These are phyloP conservation scores for Jimgerdemannia flammicorona DNA, from an alignment of 192 early-diverging fungal species.

Conservation along the genomic window DNA sequence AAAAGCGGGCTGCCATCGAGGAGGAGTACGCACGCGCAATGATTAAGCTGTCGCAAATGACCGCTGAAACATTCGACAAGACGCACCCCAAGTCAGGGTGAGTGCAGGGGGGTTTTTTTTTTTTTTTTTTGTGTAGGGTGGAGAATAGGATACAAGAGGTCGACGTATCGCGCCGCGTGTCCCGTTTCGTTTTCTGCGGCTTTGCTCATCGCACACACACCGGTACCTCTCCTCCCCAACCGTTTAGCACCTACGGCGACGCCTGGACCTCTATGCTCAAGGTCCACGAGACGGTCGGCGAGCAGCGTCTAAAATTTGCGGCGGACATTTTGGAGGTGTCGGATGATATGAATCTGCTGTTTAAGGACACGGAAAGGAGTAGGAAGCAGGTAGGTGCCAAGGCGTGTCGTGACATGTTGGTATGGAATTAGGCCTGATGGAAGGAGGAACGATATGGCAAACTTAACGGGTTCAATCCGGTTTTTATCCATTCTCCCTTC, in stretches of 20 bases:
- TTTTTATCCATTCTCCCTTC: conserved; percentile 20
- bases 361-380: conserved; percentile 75
- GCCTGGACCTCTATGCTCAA: conserved; percentile 74
- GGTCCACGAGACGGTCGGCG: conserved; percentile 81
- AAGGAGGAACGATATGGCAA: not conserved
- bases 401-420: not conserved
- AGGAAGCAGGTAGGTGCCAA: conserved; percentile 70
- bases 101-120: conserved; percentile 4
- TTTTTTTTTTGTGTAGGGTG: conserved; percentile 3
- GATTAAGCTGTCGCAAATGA: conserved; percentile 67
- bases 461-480: conserved; percentile 23
- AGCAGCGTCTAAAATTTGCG: conserved; percentile 76
- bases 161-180: too few species aligned
- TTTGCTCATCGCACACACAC: not conserved
- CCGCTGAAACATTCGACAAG: conserved; percentile 53
- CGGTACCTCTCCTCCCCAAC: not conserved
- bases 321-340: conserved; percentile 65
- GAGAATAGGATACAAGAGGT: too few species aligned
- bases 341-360: conserved; percentile 70
- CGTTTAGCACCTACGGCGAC: conserved; percentile 61
- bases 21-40: conserved; percentile 85
- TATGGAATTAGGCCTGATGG: not conserved
- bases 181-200: not conserved
- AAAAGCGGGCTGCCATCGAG: conserved; percentile 86
- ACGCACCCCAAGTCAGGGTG: conserved; percentile 53